Evolutionary conservation across 2,329 filamentous ascomycete genomes (phyloP), one percentile per base, ranked within the genome.

Genomic region (Hansfordia pulvinata): DNA sequence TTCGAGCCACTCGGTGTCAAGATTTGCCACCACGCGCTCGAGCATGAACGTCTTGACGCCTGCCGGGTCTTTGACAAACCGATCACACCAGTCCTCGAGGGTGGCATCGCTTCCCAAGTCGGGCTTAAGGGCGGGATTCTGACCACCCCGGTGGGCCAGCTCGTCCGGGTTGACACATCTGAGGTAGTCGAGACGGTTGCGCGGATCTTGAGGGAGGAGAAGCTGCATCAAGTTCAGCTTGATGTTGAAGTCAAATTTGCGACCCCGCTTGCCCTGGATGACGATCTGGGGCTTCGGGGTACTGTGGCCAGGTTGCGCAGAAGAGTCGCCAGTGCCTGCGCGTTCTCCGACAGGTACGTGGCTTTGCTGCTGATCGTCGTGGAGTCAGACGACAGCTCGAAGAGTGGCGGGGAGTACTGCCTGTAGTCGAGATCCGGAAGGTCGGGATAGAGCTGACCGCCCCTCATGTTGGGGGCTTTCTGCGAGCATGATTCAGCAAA

Each of bases 211-310:
- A 0, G 64, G 54, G 2, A 69, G 52, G 5, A 72, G 50, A 8
- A 70, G 47, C 25, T 46, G 52, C 60, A 71, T 64, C 11, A 69
- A 47, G 40, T 71, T 71, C 21, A 70, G 46, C 38, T 58, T 61
- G 31, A 71, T 43, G 30, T 60, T 54, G 36, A 72, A 71, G 42
- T 70, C 65, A 17, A 61, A 37, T 34, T 40, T 48, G 30, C 46
- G 42, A n/a, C 52, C 49, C 17, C 57, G 54, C 17, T 46, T 56
- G 23, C 66, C 66, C 3, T 49, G 49, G 27, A 71, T 55, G 28
- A 59, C 53, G 13, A 71, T 54, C 33, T 62, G 53, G 0, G 61
- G 64, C 39, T 71, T 71, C 6, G 67, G 66, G 66, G 66, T 1
- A 71, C 50, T 2, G 58, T 57, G 10, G 63, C 57, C 29, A 69